Conservation (phyloP, 192 early-diverging fungal genomes). For the Kickxella alabastrina region DNA sequence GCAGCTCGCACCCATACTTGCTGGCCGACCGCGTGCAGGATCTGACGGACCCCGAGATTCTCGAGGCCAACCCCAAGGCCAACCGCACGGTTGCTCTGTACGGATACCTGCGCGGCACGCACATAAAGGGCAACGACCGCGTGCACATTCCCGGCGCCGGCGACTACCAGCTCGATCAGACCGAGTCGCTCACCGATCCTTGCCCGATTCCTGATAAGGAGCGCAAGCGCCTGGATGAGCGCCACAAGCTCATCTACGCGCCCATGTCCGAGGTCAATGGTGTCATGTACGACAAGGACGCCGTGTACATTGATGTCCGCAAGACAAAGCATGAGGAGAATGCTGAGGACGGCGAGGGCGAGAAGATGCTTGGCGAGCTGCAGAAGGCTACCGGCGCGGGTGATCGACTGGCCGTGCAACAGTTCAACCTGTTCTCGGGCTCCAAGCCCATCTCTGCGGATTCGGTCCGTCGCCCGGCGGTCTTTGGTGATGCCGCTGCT, state of each 20-base stretch:
- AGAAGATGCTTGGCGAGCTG: conserved; percentile 88
- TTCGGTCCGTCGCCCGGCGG: conserved; percentile 55
- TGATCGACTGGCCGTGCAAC: conserved; percentile 34
- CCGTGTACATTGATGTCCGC: conserved; percentile 95
- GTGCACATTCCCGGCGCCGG: conserved; percentile 96
- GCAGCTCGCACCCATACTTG: conserved; percentile 96
- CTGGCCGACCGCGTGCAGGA: conserved; percentile 97
- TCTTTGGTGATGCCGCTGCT: conserved; percentile 54
- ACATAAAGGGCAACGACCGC: conserved; percentile 80
- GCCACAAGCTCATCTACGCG: conserved; percentile 94
- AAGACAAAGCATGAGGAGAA: conserved; percentile 56
- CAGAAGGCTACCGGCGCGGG: conserved; percentile 67
- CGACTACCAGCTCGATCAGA: conserved; percentile 73
- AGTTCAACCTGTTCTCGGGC: conserved; percentile 47
- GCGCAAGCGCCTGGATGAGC: conserved; percentile 83
- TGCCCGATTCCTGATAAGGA: conserved; percentile 97
- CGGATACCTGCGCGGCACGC: conserved; percentile 93
- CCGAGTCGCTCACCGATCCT: conserved; percentile 83
- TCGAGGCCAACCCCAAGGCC: conserved; percentile 75
- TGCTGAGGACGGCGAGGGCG: conserved; percentile 66
- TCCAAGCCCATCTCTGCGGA: conserved; percentile 34
- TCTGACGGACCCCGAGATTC: conserved; percentile 84
- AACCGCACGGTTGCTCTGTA: conserved; percentile 93
- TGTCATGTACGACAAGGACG: conserved; percentile 99
- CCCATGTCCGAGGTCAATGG: conserved; percentile 98